Evolutionary conservation across 2,329 filamentous ascomycete genomes (phyloP).

Genomic region (Arthrobotrys entomopaga): DNA sequence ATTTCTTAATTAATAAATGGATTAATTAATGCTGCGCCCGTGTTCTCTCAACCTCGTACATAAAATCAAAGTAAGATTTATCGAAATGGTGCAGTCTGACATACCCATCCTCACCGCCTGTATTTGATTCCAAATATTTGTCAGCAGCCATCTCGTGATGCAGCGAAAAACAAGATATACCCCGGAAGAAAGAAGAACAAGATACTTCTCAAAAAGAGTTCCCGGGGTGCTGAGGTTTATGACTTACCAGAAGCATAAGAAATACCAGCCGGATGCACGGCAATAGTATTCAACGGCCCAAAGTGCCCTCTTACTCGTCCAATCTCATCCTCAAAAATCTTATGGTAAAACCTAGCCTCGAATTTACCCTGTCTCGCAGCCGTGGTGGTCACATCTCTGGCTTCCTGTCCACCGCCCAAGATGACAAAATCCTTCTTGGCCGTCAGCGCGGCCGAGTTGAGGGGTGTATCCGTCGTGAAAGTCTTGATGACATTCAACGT

Average conservation of each 20-base stretch:
- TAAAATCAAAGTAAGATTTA: constrained; percentile 97
- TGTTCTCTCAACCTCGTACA: constrained; percentile 87
- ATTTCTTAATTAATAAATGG: not conserved
- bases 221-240: not conserved
- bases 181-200: not conserved
- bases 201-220: too few relatives aligned
- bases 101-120: constrained; percentile 92
- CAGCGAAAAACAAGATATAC: not conserved
- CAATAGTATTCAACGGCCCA: constrained; percentile 94
- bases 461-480: constrained; percentile 88
- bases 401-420: constrained; percentile 95
- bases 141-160: constrained; percentile 18
- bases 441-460: constrained; percentile 94
- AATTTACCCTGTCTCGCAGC: constrained; percentile 96
- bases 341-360: constrained; percentile 99
- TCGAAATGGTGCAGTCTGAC: constrained; percentile 98
- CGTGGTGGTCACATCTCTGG: constrained; percentile 98
- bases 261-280: constrained; percentile 88
- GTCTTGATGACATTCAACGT: constrained; percentile 94
- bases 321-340: constrained; percentile 98
- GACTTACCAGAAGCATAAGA: constrained; percentile 79
- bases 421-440: constrained; percentile 98
- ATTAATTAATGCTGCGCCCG: constrained; percentile 49
- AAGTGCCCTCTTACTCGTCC: constrained; percentile 97
- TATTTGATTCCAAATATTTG: not conserved